phyloP scores from a whole-genome alignment of 2,329 filamentous ascomycete genomes.

The Penicillium sclerotigenum region DNA sequence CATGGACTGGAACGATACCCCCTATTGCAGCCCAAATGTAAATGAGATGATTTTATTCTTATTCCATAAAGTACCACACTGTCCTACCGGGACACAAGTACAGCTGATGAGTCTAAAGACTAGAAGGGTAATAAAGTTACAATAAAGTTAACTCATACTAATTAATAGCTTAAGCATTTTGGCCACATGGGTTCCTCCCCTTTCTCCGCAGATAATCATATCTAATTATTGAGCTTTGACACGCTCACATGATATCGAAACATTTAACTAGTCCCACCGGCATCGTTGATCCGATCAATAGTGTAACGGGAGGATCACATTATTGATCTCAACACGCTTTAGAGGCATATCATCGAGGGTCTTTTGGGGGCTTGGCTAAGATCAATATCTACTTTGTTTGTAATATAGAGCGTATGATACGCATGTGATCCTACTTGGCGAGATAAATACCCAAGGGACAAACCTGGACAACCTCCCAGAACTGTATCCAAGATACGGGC shows the following conservation, averaged over 20 bases:
- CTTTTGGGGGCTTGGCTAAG: background rate
- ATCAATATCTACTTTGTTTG: background rate
- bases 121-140: background rate
- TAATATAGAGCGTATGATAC: background rate
- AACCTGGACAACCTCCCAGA: background rate
- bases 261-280: background rate
- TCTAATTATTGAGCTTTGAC: slow-evolving; percentile 2
- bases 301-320: slow-evolving; percentile 1
- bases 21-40: background rate
- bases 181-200: background rate
- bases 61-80: background rate
- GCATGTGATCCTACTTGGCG: background rate
- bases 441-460: background rate
- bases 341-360: background rate
- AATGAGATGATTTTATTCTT: background rate
- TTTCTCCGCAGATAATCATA: background rate
- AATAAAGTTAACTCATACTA: background rate
- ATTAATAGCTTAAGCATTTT: background rate
- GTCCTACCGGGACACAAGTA: background rate
- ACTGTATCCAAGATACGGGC: background rate
- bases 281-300: slow-evolving; percentile 1
- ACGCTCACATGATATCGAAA: background rate
- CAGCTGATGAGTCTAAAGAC: background rate
- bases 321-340: background rate
- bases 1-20: background rate